Evolutionary conservation across 2,329 filamentous ascomycete species (phyloP).

Genomic region (Juglanconis oblonga): DNA sequence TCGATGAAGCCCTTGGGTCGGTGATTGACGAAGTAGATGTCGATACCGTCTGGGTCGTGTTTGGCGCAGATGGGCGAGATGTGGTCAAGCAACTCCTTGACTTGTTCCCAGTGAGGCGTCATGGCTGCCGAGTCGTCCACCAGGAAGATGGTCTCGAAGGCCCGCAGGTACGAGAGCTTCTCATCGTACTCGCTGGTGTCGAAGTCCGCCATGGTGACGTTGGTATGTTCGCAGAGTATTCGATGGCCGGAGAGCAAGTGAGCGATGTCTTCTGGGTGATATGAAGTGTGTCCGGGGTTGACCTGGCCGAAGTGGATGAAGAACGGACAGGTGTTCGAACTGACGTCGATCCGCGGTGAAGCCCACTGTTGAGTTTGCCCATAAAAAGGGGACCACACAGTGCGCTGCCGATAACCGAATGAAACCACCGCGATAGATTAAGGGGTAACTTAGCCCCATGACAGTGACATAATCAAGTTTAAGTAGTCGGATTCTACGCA

Average conservation of each 20-base stretch:
- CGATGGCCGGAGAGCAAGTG: not conserved
- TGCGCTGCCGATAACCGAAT: not conserved
- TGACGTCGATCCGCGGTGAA: not conserved
- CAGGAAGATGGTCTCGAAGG: constrained; percentile 85
- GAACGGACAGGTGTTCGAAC: not conserved
- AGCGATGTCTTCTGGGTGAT: not conserved
- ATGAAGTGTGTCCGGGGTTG: not conserved
- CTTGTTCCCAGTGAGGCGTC: constrained; percentile 73
- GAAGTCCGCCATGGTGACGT: constrained; percentile 6
- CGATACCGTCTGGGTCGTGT: constrained; percentile 80
- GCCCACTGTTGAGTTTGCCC: not conserved
- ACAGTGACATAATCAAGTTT: too few relatives aligned
- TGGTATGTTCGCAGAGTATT: not conserved
- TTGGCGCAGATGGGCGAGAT: constrained; percentile 80
- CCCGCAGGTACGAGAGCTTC: constrained; percentile 60
- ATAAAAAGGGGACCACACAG: not conserved
- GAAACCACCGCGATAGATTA: not conserved
- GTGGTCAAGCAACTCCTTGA: constrained; percentile 62
- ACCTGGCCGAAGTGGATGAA: not conserved
- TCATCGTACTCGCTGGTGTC: constrained; percentile 14
- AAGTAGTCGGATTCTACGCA: too few relatives aligned
- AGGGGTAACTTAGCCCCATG: not conserved
- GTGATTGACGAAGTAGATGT: constrained; percentile 88
- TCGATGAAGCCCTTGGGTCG: constrained; percentile 35
- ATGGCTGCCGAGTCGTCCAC: constrained; percentile 74